Conservation (phyloP, 106 monocot genomes). For the Platanthera guangdongensis region DNA sequence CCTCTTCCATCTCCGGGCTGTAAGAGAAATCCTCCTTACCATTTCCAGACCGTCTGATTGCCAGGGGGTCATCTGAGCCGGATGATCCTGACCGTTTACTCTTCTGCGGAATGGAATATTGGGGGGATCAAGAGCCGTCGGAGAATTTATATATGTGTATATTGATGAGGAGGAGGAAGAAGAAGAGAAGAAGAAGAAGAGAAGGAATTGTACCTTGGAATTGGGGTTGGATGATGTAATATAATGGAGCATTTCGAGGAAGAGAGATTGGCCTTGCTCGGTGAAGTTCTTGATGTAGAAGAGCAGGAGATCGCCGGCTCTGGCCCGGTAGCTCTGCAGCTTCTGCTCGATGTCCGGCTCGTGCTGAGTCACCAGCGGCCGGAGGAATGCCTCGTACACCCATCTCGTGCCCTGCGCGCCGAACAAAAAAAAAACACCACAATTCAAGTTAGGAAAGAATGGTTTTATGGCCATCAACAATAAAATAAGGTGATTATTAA, state of each 20-base stretch:
- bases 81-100: constrained; percentile 1
- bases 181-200: background rate
- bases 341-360: constrained; percentile 29
- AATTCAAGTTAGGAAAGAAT: too few relatives aligned
- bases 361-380: constrained; percentile 23
- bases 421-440: too few relatives aligned
- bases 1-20: constrained; percentile 21
- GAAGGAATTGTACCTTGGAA: background rate
- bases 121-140: background rate
- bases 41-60: constrained; percentile 1
- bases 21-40: constrained; percentile 4
- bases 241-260: constrained; percentile 20
- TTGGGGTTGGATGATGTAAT: constrained; percentile 6
- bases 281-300: constrained; percentile 32
- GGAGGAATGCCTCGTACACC: constrained; percentile 25
- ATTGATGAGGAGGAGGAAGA: background rate
- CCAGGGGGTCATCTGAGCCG: background rate
- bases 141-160: background rate
- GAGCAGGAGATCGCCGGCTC: constrained; percentile 18
- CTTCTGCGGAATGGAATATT: constrained; percentile 2
- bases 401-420: constrained; percentile 14
- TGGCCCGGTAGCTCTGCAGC: constrained; percentile 16
- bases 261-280: constrained; percentile 17
- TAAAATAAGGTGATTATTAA: too few relatives aligned
- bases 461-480: too few relatives aligned